Conservation (phyloP, 2,329 filamentous ascomycete genomes). For the Aureobasidium vineae region DNA sequence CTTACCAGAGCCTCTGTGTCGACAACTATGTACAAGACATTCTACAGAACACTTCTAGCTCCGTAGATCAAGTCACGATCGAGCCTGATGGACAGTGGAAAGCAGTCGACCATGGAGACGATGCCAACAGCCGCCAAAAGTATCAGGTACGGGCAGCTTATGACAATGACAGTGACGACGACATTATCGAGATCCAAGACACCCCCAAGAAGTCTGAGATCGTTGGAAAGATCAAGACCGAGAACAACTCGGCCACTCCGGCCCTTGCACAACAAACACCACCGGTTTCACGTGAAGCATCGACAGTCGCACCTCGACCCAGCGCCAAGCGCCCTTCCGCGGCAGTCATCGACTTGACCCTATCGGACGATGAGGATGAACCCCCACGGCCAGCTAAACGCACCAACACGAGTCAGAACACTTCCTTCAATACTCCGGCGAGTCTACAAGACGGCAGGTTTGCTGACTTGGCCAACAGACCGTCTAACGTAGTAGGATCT, state of each 20-base stretch:
- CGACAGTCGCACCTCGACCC: slow-evolving; percentile 34
- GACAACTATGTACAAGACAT: slow-evolving; percentile 94
- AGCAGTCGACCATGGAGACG: slow-evolving; percentile 45
- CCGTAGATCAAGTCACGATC: slow-evolving; percentile 81
- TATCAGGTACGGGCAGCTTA: slow-evolving; percentile 34
- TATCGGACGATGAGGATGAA: slow-evolving; percentile 51
- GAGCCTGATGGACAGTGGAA: slow-evolving; percentile 84
- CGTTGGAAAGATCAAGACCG: slow-evolving; percentile 42
- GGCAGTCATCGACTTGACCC: slow-evolving; percentile 51
- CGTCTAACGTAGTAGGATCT: slow-evolving; percentile 29
- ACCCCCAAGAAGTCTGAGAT: slow-evolving; percentile 32
- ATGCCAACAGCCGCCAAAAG: slow-evolving; percentile 40
- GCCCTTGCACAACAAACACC: slow-evolving; percentile 45
- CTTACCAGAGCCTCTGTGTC: slow-evolving; percentile 78
- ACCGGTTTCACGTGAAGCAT: slow-evolving; percentile 47
- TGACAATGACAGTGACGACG: slow-evolving; percentile 45
- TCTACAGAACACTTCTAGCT: slow-evolving; percentile 66
- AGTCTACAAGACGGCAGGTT: slow-evolving; percentile 28
- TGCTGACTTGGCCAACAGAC: slow-evolving; percentile 29
- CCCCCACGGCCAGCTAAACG: slow-evolving; percentile 39
- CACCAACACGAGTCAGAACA: slow-evolving; percentile 32
- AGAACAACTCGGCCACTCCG: slow-evolving; percentile 39
- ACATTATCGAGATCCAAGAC: slow-evolving; percentile 47
- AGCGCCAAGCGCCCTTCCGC: slow-evolving; percentile 47
- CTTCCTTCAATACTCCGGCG: slow-evolving; percentile 29